phyloP scores from a whole-genome alignment of 179 eudicot genomes.

The Amaranthus tricolor region DNA sequence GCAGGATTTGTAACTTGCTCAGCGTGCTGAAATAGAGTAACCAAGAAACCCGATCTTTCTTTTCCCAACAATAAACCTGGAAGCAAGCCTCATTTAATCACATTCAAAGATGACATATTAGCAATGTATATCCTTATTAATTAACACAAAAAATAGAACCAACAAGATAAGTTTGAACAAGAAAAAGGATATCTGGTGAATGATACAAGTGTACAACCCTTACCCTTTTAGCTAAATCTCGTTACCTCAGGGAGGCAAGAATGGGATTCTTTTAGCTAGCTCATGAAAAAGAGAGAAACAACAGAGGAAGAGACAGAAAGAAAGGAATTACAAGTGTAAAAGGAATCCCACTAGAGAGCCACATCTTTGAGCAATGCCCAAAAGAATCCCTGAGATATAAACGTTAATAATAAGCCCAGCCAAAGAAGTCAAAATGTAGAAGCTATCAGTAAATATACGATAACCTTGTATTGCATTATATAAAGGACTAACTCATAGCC shows the following conservation, averaged over 20 bases:
- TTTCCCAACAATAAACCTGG: slow-evolving; percentile 50
- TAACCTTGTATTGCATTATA: background rate
- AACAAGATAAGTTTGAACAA: background rate
- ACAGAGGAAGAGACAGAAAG: background rate
- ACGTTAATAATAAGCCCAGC: no score
- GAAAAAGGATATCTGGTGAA: background rate
- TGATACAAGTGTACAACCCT: background rate
- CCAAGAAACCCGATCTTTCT: slow-evolving; percentile 54
- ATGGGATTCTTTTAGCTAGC: background rate
- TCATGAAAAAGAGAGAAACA: background rate
- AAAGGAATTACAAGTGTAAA: background rate
- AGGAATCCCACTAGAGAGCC: background rate
- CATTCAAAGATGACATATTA: background rate
- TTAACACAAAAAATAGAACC: background rate
- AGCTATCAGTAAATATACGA: background rate
- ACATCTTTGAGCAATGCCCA: background rate
- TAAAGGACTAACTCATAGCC: no score
- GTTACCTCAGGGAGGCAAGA: background rate
- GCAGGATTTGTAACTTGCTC: slow-evolving; percentile 52
- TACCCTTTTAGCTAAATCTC: background rate
- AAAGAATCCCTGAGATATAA: background rate
- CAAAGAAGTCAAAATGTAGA: background rate
- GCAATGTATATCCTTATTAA: background rate
- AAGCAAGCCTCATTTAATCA: slow-evolving; percentile 21
- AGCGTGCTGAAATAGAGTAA: slow-evolving; percentile 56